A percentile compares a stretch with the other conserved stretches of the same genome.
These are phyloP conservation scores for Lecanoromycetidae sp. DNA, from an alignment of 2,329 filamentous ascomycete genomes.

Conservation along the genomic window DNA sequence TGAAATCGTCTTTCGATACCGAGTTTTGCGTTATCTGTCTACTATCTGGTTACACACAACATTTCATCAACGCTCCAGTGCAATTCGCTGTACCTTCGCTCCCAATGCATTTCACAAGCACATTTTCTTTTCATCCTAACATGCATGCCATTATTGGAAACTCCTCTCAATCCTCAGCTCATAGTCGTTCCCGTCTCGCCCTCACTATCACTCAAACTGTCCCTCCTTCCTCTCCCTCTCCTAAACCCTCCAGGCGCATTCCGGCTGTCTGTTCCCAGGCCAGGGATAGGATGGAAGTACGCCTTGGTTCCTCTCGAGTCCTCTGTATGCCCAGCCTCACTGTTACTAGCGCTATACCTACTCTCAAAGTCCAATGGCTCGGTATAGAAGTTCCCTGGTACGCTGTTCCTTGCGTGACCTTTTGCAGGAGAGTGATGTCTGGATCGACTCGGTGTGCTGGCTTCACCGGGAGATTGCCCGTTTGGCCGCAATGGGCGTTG, in stretches of 20 bases:
- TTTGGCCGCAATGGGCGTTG: constrained; percentile 19
- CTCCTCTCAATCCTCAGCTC: not conserved
- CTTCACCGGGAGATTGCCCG: constrained; percentile 12
- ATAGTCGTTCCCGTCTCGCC: constrained; percentile 23
- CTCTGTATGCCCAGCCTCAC: constrained; percentile 28
- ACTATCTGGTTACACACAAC: no score
- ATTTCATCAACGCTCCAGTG: no score
- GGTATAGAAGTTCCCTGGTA: constrained; percentile 29
- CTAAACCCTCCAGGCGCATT: constrained; percentile 26
- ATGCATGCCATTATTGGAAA: not conserved
- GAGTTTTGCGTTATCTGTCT: no score
- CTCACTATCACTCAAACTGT: constrained; percentile 45
- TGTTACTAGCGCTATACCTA: constrained; percentile 16
- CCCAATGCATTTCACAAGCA: not conserved
- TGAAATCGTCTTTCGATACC: no score
- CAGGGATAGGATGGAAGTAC: constrained; percentile 47
- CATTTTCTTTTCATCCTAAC: not conserved
- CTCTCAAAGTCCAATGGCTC: constrained; percentile 32
- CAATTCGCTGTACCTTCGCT: no score
- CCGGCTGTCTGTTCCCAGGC: constrained; percentile 32
- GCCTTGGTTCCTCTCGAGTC: constrained; percentile 39
- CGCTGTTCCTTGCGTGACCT: constrained; percentile 2
- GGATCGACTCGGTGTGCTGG: constrained; percentile 21
- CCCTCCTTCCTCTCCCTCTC: constrained; percentile 34
- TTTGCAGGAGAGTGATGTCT: constrained; percentile 23